These are phyloP conservation scores for Venturia aucupariae DNA, from an alignment of 2,329 filamentous ascomycete species.

Conservation along the genomic window DNA sequence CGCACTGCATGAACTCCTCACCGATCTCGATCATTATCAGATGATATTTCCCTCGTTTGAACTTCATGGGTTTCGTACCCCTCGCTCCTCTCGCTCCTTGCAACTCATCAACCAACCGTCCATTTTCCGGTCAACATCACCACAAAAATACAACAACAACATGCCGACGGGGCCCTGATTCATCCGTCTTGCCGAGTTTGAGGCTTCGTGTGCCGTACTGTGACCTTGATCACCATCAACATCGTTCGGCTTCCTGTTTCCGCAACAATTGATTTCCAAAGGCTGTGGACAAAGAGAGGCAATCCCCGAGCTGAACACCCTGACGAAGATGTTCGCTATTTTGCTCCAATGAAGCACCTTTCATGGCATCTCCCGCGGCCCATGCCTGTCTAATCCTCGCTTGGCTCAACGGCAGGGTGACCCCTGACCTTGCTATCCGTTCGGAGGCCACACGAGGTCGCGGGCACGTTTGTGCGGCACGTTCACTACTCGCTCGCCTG, in stretches of 20 bases:
- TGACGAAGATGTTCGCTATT: neutral
- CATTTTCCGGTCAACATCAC: neutral
- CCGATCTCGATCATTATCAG: neutral
- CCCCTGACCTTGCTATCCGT: neutral
- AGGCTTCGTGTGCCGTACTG: neutral
- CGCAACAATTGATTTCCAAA: neutral
- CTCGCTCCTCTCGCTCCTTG: neutral
- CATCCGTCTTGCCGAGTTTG: neutral
- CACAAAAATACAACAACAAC: neutral
- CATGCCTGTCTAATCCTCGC: neutral
- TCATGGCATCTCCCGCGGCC: neutral
- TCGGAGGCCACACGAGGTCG: neutral
- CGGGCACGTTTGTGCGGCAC: neutral
- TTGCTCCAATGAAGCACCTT: neutral
- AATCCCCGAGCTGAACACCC: neutral
- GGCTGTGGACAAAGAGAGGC: neutral
- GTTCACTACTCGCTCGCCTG: neutral
- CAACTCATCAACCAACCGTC: neutral
- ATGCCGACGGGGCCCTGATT: neutral
- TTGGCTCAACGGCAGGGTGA: neutral
- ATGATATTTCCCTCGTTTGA: neutral
- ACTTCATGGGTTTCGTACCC: neutral
- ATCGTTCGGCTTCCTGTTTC: neutral
- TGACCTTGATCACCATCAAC: neutral
- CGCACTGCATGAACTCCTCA: conserved; percentile 6